Conservation (phyloP, 805 yeast species). For the Saturnispora ahearnii region DNA sequence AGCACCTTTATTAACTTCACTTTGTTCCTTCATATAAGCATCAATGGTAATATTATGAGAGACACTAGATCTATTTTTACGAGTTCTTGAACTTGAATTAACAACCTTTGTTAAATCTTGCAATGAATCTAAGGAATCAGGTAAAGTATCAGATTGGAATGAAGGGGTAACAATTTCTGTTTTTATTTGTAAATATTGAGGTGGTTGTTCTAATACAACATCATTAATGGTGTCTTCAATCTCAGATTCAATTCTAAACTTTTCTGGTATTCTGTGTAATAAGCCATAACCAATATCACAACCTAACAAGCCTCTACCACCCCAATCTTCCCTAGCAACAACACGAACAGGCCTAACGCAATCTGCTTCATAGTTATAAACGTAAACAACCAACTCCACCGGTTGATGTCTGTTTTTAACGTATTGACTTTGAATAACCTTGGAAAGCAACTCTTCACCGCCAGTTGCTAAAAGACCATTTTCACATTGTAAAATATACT, state of each 20-base stretch:
- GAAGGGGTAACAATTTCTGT: not conserved
- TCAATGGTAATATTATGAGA: conserved; percentile 23
- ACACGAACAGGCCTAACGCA: conserved; percentile 64
- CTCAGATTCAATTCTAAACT: conserved; percentile 27
- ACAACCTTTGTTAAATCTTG: conserved; percentile 1
- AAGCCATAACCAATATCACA: conserved; percentile 94
- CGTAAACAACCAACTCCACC: conserved; percentile 43
- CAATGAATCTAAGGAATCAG: not conserved
- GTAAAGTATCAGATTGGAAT: not conserved
- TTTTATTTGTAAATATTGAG: not conserved
- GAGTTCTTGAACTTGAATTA: not conserved
- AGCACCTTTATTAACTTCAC: conserved; percentile 31
- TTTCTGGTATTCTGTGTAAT: conserved; percentile 64
- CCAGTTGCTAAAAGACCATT: conserved; percentile 72
- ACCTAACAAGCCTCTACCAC: conserved; percentile 79
- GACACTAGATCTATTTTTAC: conserved; percentile 11
- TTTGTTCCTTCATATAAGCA: conserved; percentile 34
- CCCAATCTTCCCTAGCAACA: conserved; percentile 69
- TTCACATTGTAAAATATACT: conserved; percentile 72
- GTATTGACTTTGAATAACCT: conserved; percentile 52
- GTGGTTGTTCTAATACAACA: conserved; percentile 4
- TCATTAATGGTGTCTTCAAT: not conserved
- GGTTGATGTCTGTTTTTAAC: conserved; percentile 14
- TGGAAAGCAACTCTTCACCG: conserved; percentile 71
- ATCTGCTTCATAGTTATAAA: conserved; percentile 83